phyloP scores from a whole-genome alignment of 2,329 filamentous ascomycete species.

The Claviceps arundinis region DNA sequence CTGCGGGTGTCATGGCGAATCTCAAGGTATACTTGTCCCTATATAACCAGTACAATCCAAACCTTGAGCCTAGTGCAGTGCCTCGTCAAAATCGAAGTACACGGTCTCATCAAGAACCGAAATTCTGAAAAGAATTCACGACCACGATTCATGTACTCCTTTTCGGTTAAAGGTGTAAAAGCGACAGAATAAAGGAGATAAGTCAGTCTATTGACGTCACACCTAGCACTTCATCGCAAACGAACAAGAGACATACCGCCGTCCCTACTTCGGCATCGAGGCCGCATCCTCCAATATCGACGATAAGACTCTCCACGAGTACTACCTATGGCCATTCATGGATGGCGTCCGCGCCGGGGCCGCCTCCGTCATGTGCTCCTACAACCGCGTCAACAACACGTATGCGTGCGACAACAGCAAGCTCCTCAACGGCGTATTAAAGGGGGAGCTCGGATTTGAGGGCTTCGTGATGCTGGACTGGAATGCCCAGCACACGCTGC shows the following conservation, averaged over 20 bases:
- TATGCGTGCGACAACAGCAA: conserved; percentile 65
- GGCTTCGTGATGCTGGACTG: conserved; percentile 60
- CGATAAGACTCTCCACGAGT: conserved; percentile 51
- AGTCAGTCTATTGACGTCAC: rapidly evolving
- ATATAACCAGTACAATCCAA: no score
- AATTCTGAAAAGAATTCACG: no score
- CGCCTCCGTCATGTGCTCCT: conserved; percentile 52
- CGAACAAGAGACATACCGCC: conserved; percentile 43
- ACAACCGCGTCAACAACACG: conserved; percentile 58
- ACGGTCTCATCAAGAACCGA: no score
- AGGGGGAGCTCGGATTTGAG: conserved; percentile 48
- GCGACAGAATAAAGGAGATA: no score
- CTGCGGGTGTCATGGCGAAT: conserved; percentile 66
- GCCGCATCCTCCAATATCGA: conserved; percentile 49
- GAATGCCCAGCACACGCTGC: conserved; percentile 49
- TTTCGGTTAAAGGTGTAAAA: no score
- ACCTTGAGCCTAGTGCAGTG: no score
- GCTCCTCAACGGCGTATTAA: conserved; percentile 55
- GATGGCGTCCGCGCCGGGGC: conserved; percentile 45
- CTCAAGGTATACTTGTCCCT: conserved; percentile 33
- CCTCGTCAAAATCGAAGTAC: no score
- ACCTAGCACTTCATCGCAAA: conserved; percentile 43
- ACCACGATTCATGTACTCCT: no score
- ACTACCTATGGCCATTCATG: conserved; percentile 54
- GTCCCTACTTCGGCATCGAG: conserved; percentile 29